phyloP scores from a whole-genome alignment of 768 basidiomycete genomes.

The Mycena olivaceomarginata region DNA sequence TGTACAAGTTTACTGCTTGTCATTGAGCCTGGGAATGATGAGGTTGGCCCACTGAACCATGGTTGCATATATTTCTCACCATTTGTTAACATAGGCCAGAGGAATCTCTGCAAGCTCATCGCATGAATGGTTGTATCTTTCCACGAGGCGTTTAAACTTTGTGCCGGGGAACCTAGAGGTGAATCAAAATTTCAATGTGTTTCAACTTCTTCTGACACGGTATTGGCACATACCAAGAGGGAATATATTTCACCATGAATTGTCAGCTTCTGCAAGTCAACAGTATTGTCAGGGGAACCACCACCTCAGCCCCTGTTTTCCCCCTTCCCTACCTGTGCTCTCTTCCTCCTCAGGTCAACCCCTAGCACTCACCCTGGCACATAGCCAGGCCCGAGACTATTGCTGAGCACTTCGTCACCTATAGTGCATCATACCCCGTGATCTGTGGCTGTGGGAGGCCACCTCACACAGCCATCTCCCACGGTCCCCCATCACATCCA shows the following conservation, averaged over 20 bases:
- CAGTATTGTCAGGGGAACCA: too few relatives aligned
- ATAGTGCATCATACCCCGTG: too few relatives aligned
- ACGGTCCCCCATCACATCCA: too few relatives aligned
- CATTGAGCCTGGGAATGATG: slow-evolving; percentile 53
- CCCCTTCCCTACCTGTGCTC: too few relatives aligned
- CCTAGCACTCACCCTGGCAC: too few relatives aligned
- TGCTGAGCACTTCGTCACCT: too few relatives aligned
- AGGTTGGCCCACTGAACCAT: slow-evolving; percentile 1
- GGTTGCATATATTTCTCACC: slow-evolving; percentile 50
- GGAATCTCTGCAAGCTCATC: slow-evolving; percentile 68
- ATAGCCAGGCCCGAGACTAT: too few relatives aligned
- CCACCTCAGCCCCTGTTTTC: too few relatives aligned
- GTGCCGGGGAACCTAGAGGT: slow-evolving; percentile 76
- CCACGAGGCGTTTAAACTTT: slow-evolving; percentile 69
- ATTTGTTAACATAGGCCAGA: slow-evolving; percentile 64
- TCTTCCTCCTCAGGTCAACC: too few relatives aligned
- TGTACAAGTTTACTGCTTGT: slow-evolving; percentile 53
- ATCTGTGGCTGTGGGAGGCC: too few relatives aligned
- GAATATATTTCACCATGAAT: slow-evolving; percentile 30
- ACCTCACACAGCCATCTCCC: too few relatives aligned
- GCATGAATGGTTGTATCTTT: slow-evolving; percentile 63
- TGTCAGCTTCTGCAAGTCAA: neutral
- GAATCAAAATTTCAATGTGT: slow-evolving; percentile 37
- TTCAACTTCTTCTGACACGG: neutral
- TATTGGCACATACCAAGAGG: neutral